These are phyloP conservation scores for Rhytidiadelphus loreus DNA, from an alignment of 225 moss, liverwort and hornwort genomes.

Conservation along the genomic window DNA sequence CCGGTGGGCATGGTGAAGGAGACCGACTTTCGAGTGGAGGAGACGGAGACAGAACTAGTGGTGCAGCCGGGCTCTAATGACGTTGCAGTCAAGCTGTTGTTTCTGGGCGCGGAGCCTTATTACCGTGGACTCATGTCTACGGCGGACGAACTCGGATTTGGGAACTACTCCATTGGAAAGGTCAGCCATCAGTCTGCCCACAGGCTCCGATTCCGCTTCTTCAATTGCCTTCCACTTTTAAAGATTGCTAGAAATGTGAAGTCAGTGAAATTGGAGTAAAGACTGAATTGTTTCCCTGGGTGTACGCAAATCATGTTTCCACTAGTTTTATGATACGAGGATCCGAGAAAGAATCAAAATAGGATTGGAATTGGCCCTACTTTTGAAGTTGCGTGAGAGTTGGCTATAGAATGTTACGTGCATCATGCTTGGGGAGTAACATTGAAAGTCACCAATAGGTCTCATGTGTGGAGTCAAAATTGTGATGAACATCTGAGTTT, in stretches of 20 bases:
- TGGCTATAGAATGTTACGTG: neutral
- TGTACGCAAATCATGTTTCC: neutral
- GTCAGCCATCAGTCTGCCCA: neutral
- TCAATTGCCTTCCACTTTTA: neutral
- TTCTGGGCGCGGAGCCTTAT: conserved; percentile 21
- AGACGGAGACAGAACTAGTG: neutral
- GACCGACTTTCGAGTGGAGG: conserved; percentile 17
- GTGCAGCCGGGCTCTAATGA: conserved; percentile 9
- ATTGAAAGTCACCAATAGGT: too few species aligned
- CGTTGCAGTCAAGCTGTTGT: conserved; percentile 6
- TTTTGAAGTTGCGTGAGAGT: neutral
- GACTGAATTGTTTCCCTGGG: neutral
- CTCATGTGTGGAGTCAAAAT: neutral
- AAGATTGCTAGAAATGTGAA: neutral
- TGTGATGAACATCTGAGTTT: neutral
- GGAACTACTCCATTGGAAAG: neutral
- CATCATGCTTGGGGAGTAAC: neutral
- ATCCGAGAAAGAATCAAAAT: too few species aligned
- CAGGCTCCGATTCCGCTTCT: neutral
- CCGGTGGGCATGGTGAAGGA: conserved; percentile 6
- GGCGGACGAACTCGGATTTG: neutral
- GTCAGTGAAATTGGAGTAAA: neutral
- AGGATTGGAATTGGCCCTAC: neutral
- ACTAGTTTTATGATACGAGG: neutral
- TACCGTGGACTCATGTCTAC: neutral